Percentiles rank a stretch among this genome's conserved stretches.
Evolutionary conservation across 345 rosid genomes (phyloP).

Genomic region (Draba incana): DNA sequence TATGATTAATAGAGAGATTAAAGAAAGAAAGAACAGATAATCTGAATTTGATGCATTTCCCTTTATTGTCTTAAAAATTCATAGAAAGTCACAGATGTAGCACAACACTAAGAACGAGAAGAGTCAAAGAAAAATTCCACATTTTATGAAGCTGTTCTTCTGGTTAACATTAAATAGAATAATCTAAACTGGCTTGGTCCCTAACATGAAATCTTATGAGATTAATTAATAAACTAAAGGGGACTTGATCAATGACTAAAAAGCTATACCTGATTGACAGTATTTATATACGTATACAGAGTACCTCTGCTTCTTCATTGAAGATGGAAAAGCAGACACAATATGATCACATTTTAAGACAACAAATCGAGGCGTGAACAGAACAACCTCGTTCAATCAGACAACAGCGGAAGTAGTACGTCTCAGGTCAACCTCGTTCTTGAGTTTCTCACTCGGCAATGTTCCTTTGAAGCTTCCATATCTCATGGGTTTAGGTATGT

Average conservation of each 20-base stretch:
- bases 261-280: conserved; percentile 48
- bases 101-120: conserved; percentile 28
- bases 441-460: conserved; percentile 50
- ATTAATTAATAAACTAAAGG: conserved; percentile 34
- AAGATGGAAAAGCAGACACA: conserved; percentile 31
- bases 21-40: neutral
- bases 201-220: conserved; percentile 28
- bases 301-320: conserved; percentile 35
- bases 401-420: conserved; percentile 76
- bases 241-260: conserved; percentile 46
- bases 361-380: conserved; percentile 9
- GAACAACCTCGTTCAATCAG: conserved; percentile 45
- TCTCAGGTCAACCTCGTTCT: conserved; percentile 66
- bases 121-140: neutral
- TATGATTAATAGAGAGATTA: too few species aligned
- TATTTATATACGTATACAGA: conserved; percentile 42
- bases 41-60: neutral
- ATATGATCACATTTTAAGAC: conserved; percentile 28
- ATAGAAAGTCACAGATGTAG: conserved; percentile 17
- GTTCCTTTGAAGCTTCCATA: conserved; percentile 86
- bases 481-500: conserved; percentile 75
- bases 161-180: conserved; percentile 35
- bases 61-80: conserved; percentile 22
- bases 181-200: conserved; percentile 30
- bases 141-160: conserved; percentile 16